Conservation (phyloP, 345 rosid species). For the Aquilaria yunnanensis region DNA sequence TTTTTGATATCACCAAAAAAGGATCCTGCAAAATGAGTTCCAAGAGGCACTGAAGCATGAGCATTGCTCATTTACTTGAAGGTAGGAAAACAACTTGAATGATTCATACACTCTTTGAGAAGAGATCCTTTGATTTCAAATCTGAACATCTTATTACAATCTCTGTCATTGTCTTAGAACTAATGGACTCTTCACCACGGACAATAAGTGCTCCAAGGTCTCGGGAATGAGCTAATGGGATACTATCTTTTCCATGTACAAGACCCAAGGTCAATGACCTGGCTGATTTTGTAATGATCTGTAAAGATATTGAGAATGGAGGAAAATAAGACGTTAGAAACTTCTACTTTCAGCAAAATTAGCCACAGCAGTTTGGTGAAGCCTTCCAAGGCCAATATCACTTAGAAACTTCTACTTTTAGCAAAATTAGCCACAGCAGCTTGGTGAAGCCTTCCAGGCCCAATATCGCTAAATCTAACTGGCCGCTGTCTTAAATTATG, state of each 20-base stretch:
- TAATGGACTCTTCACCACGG: constrained; percentile 80
- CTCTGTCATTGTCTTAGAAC: constrained; percentile 66
- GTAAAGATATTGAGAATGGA: constrained; percentile 2
- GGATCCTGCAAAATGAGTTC: constrained; percentile 57
- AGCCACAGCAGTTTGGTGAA: no score
- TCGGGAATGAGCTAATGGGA: constrained; percentile 26
- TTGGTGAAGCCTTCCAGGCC: no score
- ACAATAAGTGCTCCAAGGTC: constrained; percentile 55
- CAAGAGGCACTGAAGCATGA: constrained; percentile 3
- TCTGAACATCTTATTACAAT: constrained; percentile 66
- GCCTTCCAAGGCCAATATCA: no score
- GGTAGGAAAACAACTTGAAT: constrained; percentile 6
- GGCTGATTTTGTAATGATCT: constrained; percentile 45
- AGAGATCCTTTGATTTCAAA: constrained; percentile 72
- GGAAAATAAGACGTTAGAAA: no score
- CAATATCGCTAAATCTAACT: no score
- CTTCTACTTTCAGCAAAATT: no score
- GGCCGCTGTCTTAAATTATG: no score
- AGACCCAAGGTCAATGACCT: constrained; percentile 52
- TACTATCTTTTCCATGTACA: constrained; percentile 40
- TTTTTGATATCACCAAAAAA: constrained; percentile 76
- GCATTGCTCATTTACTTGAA: no score
- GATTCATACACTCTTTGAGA: constrained; percentile 74
- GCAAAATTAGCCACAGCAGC: no score
- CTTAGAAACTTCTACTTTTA: no score